phyloP scores from a whole-genome alignment of 2,329 filamentous ascomycete species.

The Aspergillus calidoustus region DNA sequence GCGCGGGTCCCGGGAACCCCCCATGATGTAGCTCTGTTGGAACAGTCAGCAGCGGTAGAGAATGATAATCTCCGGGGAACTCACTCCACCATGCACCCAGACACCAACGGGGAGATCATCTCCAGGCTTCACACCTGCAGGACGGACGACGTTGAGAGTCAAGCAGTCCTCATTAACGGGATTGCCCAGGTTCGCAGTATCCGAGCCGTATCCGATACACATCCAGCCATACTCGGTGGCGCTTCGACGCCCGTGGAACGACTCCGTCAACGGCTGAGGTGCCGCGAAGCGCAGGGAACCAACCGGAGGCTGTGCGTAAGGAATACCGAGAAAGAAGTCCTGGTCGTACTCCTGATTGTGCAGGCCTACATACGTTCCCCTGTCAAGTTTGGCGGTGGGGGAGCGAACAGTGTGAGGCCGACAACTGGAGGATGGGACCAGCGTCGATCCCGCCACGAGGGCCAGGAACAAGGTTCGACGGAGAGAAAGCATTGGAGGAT shows the following conservation, averaged over 20 bases:
- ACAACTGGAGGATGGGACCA: background rate
- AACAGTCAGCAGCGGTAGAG: background rate
- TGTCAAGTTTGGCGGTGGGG: background rate
- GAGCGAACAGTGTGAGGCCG: background rate
- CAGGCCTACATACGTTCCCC: background rate
- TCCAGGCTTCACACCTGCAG: background rate
- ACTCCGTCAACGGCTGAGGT: conserved; percentile 15
- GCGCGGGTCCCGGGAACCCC: conserved; percentile 29
- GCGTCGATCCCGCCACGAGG: background rate
- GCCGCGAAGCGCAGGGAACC: background rate
- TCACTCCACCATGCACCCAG: conserved; percentile 42
- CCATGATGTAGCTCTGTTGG: conserved; percentile 9
- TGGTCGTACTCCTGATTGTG: background rate
- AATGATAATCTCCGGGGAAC: too few species aligned
- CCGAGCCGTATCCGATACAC: background rate
- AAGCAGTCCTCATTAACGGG: conserved; percentile 25
- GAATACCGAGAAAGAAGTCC: background rate
- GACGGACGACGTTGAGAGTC: conserved; percentile 29
- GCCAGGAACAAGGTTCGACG: background rate
- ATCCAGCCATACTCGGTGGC: conserved; percentile 10
- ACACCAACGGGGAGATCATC: conserved; percentile 22
- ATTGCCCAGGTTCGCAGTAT: background rate
- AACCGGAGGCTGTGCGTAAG: background rate
- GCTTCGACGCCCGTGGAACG: background rate
- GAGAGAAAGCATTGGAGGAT: background rate